Conservation (phyloP, 768 basidiomycete genomes). For the Boletus coccyginus region DNA sequence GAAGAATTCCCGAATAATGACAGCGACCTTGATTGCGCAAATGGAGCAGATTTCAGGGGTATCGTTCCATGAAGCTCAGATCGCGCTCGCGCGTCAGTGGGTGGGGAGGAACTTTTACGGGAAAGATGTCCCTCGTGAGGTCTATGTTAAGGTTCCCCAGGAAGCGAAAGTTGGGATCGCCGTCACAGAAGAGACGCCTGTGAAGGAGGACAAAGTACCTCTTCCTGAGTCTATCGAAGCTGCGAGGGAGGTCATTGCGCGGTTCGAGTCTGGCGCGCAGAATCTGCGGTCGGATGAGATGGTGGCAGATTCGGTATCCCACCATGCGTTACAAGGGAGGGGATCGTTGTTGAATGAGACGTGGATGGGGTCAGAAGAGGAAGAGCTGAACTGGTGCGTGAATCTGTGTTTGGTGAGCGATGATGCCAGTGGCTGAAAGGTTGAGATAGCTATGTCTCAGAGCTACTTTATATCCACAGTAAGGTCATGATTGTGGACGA, state of each 20-base stretch:
- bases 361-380: slow-evolving; percentile 82
- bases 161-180: slow-evolving; percentile 49
- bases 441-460: slow-evolving; percentile 66
- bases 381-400: slow-evolving; percentile 77
- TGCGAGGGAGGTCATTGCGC: slow-evolving; percentile 62
- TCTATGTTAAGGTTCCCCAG: slow-evolving; percentile 56
- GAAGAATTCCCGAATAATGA: background rate
- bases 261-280: slow-evolving; percentile 68
- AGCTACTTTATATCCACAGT: slow-evolving; percentile 78
- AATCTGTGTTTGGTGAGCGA: slow-evolving; percentile 1
- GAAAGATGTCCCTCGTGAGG: slow-evolving; percentile 42
- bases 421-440: slow-evolving; percentile 4
- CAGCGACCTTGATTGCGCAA: slow-evolving; percentile 51
- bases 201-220: slow-evolving; percentile 58
- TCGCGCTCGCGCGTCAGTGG: slow-evolving; percentile 79
- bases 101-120: slow-evolving; percentile 47
- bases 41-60: slow-evolving; percentile 78
- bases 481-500: slow-evolving; percentile 97
- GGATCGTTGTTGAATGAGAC: slow-evolving; percentile 67
- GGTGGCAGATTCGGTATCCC: slow-evolving; percentile 75
- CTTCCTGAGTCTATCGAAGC: slow-evolving; percentile 67
- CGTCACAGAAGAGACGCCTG: slow-evolving; percentile 49
- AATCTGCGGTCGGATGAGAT: slow-evolving; percentile 53
- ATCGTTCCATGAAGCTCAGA: slow-evolving; percentile 81
- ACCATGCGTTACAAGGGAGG: slow-evolving; percentile 69